phyloP scores from a whole-genome alignment of 2,329 filamentous ascomycete genomes.

The Fusarium praegraminearum region DNA sequence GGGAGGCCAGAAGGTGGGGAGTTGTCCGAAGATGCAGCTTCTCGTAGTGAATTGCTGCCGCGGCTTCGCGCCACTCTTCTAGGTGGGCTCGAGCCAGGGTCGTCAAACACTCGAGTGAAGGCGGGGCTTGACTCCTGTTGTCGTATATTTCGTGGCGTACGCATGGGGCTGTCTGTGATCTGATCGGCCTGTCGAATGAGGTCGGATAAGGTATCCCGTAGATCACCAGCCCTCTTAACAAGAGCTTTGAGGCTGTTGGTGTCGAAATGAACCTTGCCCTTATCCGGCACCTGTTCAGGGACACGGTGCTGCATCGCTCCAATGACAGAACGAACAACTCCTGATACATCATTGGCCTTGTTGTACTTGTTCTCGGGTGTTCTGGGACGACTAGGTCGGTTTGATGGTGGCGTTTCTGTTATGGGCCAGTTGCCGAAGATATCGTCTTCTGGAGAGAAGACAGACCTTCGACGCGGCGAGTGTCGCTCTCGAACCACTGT shows the following conservation, averaged over 20 bases:
- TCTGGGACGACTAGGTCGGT: slow-evolving; percentile 57
- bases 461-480: slow-evolving; percentile 67
- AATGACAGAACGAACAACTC: slow-evolving; percentile 71
- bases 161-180: slow-evolving; percentile 66
- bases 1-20: slow-evolving; percentile 64
- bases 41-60: slow-evolving; percentile 65
- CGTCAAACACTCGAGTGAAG: slow-evolving; percentile 74
- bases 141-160: slow-evolving; percentile 61
- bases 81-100: slow-evolving; percentile 68
- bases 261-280: slow-evolving; percentile 71
- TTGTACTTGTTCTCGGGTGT: slow-evolving; percentile 55
- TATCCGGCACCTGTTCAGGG: slow-evolving; percentile 53
- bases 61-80: slow-evolving; percentile 64
- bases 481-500: slow-evolving; percentile 67
- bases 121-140: slow-evolving; percentile 71
- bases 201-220: slow-evolving; percentile 71
- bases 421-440: slow-evolving; percentile 69
- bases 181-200: slow-evolving; percentile 70
- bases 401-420: slow-evolving; percentile 51
- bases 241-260: slow-evolving; percentile 76
- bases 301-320: slow-evolving; percentile 71
- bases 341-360: slow-evolving; percentile 56
- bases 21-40: slow-evolving; percentile 63
- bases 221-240: slow-evolving; percentile 70
- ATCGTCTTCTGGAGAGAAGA: slow-evolving; percentile 74